These are phyloP conservation scores for Cordyceps javanica DNA, from an alignment of 2,329 filamentous ascomycete genomes.

Conservation along the genomic window DNA sequence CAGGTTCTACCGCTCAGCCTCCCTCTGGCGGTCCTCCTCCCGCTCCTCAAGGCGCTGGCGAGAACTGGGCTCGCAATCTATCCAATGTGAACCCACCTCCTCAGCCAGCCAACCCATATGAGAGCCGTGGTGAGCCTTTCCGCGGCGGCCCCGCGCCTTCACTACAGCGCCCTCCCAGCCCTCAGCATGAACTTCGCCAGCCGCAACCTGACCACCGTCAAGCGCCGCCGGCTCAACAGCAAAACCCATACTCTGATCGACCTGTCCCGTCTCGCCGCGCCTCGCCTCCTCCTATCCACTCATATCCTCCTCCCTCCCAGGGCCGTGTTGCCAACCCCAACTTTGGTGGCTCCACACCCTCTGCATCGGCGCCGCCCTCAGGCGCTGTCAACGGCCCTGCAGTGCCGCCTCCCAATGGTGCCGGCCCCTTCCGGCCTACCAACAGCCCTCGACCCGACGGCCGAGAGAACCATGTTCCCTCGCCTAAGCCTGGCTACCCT, in stretches of 20 bases:
- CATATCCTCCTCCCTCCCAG: constrained; percentile 44
- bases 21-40: constrained; percentile 51
- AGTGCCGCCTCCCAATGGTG: constrained; percentile 38
- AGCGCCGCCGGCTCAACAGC: constrained; percentile 2
- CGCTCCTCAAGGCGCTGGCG: constrained; percentile 51
- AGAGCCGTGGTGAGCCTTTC: constrained; percentile 63
- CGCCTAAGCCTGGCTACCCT: constrained; percentile 80
- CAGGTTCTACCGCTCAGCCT: constrained; percentile 60
- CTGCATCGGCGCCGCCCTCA: constrained; percentile 30
- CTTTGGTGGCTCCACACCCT: constrained; percentile 49
- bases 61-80: constrained; percentile 57
- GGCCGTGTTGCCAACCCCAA: constrained; percentile 56
- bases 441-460: constrained; percentile 80
- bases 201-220: constrained; percentile 42
- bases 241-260: constrained; percentile 9
- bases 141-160: constrained; percentile 62
- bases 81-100: constrained; percentile 73
- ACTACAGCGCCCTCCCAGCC: constrained; percentile 67
- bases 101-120: constrained; percentile 75
- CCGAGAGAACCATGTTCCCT: constrained; percentile 68
- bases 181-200: constrained; percentile 55
- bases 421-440: constrained; percentile 66
- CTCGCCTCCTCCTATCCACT: constrained; percentile 34
- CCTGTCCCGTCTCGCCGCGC: constrained; percentile 18
- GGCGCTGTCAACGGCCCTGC: constrained; percentile 25